phyloP scores from a whole-genome alignment of 192 early-diverging fungal species.

The Coemansia sp. region DNA sequence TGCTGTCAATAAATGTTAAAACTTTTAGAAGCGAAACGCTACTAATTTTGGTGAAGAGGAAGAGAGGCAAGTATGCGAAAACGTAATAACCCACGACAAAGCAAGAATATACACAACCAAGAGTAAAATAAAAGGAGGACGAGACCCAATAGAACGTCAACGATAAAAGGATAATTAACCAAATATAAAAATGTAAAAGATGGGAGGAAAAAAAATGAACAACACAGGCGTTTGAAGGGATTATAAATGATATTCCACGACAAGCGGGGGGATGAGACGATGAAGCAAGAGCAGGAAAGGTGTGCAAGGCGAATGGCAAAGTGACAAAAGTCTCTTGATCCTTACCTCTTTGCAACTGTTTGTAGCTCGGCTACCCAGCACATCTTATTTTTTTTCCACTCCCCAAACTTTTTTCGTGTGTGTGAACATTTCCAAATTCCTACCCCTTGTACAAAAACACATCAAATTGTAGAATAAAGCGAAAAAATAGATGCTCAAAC shows the following conservation, averaged over 20 bases:
- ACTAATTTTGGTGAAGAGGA: not conserved
- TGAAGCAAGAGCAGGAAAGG: not conserved
- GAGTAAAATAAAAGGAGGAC: not conserved
- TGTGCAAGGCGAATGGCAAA: not conserved
- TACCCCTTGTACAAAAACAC: not conserved
- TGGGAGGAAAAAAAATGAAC: not conserved
- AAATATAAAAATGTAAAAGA: not conserved
- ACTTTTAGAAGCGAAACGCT: not conserved
- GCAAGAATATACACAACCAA: not conserved
- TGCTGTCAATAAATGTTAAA: not conserved
- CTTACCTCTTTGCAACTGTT: constrained; percentile 6
- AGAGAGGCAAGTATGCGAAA: not conserved
- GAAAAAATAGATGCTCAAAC: not conserved
- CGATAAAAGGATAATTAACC: not conserved
- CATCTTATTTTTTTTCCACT: not conserved
- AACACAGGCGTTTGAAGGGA: not conserved
- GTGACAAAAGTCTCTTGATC: not conserved
- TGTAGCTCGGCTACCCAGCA: not conserved
- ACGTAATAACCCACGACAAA: too few relatives aligned
- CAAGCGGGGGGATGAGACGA: not conserved
- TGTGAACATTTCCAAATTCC: not conserved
- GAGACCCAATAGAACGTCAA: not conserved
- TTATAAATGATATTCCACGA: constrained; percentile 2
- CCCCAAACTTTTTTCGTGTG: not conserved
- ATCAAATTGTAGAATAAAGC: not conserved